Evolutionary conservation across 2,329 filamentous ascomycete species (phyloP).

Genomic region (Venturia oleaginea): DNA sequence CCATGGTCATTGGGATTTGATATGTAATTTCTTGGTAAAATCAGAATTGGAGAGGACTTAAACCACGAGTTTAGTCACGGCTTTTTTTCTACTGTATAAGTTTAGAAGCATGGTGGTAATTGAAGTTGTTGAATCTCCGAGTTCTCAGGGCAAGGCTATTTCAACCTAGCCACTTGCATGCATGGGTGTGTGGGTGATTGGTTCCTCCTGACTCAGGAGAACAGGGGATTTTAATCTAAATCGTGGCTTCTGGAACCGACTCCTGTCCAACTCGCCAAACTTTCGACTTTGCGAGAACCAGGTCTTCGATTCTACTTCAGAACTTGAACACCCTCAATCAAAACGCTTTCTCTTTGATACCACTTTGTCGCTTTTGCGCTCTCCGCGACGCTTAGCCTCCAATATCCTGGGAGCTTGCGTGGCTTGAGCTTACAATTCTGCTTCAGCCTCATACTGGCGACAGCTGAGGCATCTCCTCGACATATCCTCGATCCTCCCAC

Average conservation of each 20-base stretch:
- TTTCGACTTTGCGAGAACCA: too few relatives aligned
- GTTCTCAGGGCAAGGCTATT: background rate
- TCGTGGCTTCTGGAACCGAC: background rate
- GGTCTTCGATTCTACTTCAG: background rate
- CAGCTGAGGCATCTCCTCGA: background rate
- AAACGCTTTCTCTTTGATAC: background rate
- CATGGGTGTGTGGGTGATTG: background rate
- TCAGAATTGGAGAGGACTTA: too few relatives aligned
- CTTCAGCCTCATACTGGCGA: background rate
- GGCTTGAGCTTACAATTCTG: background rate
- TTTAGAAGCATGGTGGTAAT: too few relatives aligned
- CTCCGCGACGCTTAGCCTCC: background rate
- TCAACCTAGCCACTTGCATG: background rate
- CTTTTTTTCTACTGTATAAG: too few relatives aligned
- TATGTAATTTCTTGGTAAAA: too few relatives aligned
- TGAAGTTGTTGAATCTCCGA: background rate
- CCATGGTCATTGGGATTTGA: background rate
- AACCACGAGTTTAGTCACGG: too few relatives aligned
- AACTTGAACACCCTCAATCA: background rate
- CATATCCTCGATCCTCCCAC: background rate
- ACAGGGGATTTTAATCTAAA: background rate
- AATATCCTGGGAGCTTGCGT: conserved; percentile 1
- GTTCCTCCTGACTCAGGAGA: background rate
- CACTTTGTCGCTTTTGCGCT: background rate
- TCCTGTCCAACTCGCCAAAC: background rate